Evolutionary conservation across 805 yeast species (phyloP).

Genomic region (Pichia phayaonensis): DNA sequence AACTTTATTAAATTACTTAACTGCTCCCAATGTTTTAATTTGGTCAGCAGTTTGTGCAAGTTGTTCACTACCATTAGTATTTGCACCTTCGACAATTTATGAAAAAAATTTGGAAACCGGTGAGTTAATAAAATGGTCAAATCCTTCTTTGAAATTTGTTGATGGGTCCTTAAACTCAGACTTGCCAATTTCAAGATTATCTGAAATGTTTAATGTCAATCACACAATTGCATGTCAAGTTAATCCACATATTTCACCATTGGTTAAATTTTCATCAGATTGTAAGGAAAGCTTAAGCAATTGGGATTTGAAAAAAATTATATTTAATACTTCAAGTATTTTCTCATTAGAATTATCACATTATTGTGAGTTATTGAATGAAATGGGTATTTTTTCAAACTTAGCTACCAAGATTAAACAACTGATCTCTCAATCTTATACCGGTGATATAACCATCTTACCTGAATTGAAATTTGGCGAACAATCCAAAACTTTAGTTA

Average conservation of each 20-base stretch:
- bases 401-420: slow-evolving; percentile 66
- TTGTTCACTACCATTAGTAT: slow-evolving; percentile 89
- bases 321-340: slow-evolving; percentile 45
- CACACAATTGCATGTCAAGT: slow-evolving; percentile 97
- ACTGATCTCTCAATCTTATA: slow-evolving; percentile 75
- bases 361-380: slow-evolving; percentile 61
- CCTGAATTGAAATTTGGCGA: slow-evolving; percentile 65
- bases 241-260: slow-evolving; percentile 91
- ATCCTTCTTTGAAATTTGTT: slow-evolving; percentile 68
- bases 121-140: slow-evolving; percentile 72
- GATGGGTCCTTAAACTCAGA: slow-evolving; percentile 97
- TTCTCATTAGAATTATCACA: slow-evolving; percentile 70
- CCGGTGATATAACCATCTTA: slow-evolving; percentile 89
- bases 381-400: slow-evolving; percentile 69
- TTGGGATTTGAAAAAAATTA: slow-evolving; percentile 42
- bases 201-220: slow-evolving; percentile 96
- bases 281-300: slow-evolving; percentile 31
- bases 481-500: slow-evolving; percentile 55
- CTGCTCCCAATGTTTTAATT: slow-evolving; percentile 73
- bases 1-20: slow-evolving; percentile 65
- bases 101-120: slow-evolving; percentile 77
- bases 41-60: slow-evolving; percentile 93
- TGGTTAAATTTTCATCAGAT: slow-evolving; percentile 60
- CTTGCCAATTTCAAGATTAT: slow-evolving; percentile 78
- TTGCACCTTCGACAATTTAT: slow-evolving; percentile 76